Percentiles rank a stretch among this genome's conserved stretches.
phyloP scores from a whole-genome alignment of 257 asterid species.

The Solanum clarkiae region DNA sequence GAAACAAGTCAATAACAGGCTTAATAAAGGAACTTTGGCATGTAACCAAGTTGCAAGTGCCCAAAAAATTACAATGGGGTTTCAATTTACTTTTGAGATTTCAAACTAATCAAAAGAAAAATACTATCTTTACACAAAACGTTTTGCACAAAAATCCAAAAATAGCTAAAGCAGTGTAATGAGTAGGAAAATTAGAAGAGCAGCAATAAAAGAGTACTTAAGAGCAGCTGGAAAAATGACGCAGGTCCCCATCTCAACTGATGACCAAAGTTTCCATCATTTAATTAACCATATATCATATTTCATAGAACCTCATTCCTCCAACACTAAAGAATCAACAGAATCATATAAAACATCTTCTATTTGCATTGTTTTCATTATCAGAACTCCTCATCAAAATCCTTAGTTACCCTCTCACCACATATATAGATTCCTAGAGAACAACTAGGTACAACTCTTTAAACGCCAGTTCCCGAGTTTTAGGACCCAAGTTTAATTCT shows the following conservation, averaged over 20 bases:
- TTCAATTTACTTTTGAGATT: neutral
- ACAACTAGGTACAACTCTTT: neutral
- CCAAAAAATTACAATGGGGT: neutral
- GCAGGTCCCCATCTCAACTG: too few species aligned
- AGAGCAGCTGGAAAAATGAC: conserved; percentile 59
- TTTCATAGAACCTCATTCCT: conserved; percentile 7
- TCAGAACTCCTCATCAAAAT: conserved; percentile 27
- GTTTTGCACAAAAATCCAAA: neutral
- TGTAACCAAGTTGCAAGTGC: neutral
- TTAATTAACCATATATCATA: conserved; percentile 43
- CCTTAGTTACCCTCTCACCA: conserved; percentile 4
- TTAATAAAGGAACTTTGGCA: neutral
- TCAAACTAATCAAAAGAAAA: neutral
- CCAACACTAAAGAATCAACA: conserved; percentile 23
- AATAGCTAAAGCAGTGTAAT: conserved; percentile 48
- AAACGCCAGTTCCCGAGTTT: conserved; percentile 14
- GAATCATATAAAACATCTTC: conserved; percentile 63
- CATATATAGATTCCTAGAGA: neutral
- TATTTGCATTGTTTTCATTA: conserved; percentile 1
- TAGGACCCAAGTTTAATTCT: conserved; percentile 37
- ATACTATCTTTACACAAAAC: neutral
- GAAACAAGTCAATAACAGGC: neutral
- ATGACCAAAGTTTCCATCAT: too few species aligned
- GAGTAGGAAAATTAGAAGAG: conserved; percentile 64
- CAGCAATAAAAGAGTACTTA: conserved; percentile 78